These are phyloP conservation scores for Boletus patriciae DNA, from an alignment of 768 basidiomycete genomes.

Conservation along the genomic window DNA sequence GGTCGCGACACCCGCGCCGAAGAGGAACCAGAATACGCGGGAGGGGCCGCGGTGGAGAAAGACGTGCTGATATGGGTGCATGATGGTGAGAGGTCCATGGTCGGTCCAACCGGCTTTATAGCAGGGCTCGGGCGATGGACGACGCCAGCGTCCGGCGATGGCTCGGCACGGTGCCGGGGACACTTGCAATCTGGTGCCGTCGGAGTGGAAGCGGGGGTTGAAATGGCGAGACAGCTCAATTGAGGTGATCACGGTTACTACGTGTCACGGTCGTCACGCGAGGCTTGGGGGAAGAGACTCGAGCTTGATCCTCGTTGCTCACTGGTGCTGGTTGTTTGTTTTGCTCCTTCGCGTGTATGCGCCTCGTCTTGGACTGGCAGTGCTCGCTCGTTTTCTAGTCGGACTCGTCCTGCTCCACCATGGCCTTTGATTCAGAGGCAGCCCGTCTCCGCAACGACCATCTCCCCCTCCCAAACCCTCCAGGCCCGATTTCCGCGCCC, in stretches of 20 bases:
- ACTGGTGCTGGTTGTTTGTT: background rate
- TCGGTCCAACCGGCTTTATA: conserved; percentile 15
- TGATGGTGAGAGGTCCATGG: conserved; percentile 10
- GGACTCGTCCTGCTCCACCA: background rate
- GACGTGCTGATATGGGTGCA: conserved; percentile 24
- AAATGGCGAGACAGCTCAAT: conserved; percentile 4
- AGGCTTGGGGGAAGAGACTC: conserved; percentile 8
- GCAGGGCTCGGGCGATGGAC: background rate
- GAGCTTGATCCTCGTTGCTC: conserved; percentile 24
- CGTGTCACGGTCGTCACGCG: conserved; percentile 26
- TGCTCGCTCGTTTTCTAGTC: background rate
- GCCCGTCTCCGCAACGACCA: conserved; percentile 30
- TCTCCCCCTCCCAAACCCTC: conserved; percentile 2
- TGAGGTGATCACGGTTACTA: conserved; percentile 5
- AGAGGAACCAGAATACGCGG: conserved; percentile 66
- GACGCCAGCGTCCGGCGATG: conserved; percentile 30
- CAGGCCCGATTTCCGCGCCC: conserved; percentile 37
- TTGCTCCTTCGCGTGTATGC: conserved; percentile 1
- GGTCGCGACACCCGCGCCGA: conserved; percentile 50
- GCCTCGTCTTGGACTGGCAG: background rate
- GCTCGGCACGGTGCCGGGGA: conserved; percentile 13
- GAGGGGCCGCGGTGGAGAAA: conserved; percentile 44
- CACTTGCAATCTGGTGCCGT: conserved; percentile 17
- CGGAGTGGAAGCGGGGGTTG: conserved; percentile 9
- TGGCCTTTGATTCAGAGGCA: conserved; percentile 34